These are phyloP conservation scores for Pythium dissimile DNA, from an alignment of 352 stramenopile genomes.

Conservation along the genomic window DNA sequence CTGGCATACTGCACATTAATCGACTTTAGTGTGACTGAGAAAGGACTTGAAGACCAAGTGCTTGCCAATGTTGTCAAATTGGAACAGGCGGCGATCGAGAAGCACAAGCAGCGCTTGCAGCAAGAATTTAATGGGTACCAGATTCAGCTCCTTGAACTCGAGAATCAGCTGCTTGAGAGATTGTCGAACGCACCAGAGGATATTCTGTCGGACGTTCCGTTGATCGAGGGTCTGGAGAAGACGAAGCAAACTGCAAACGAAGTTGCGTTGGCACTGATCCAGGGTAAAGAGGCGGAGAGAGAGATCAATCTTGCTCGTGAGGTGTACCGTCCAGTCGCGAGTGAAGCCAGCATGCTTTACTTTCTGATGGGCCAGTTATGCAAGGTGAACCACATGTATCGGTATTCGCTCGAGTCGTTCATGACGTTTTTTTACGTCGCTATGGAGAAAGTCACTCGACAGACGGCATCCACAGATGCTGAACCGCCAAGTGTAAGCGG, in stretches of 20 bases:
- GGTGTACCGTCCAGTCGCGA: constrained; percentile 86
- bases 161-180: constrained; percentile 87
- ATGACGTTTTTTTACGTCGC: constrained; percentile 87
- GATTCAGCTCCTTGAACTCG: constrained; percentile 87
- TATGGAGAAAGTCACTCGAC: constrained; percentile 58
- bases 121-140: constrained; percentile 92
- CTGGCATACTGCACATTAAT: constrained; percentile 91
- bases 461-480: neutral
- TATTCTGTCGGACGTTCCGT: constrained; percentile 87
- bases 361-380: constrained; percentile 89
- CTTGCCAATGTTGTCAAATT: constrained; percentile 87
- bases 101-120: constrained; percentile 84
- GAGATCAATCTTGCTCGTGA: constrained; percentile 91
- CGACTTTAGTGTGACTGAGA: constrained; percentile 93
- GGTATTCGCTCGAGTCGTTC: constrained; percentile 91
- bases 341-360: constrained; percentile 90
- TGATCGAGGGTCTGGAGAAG: constrained; percentile 92
- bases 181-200: constrained; percentile 91
- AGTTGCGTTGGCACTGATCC: constrained; percentile 74
- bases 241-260: constrained; percentile 90
- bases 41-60: constrained; percentile 88
- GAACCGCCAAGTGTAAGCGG: neutral
- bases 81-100: constrained; percentile 87
- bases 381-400: constrained; percentile 93
- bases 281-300: constrained; percentile 85